phyloP scores from a whole-genome alignment of 176 grass and related monocot genomes.

The Hsuehochloa calcarea region DNA sequence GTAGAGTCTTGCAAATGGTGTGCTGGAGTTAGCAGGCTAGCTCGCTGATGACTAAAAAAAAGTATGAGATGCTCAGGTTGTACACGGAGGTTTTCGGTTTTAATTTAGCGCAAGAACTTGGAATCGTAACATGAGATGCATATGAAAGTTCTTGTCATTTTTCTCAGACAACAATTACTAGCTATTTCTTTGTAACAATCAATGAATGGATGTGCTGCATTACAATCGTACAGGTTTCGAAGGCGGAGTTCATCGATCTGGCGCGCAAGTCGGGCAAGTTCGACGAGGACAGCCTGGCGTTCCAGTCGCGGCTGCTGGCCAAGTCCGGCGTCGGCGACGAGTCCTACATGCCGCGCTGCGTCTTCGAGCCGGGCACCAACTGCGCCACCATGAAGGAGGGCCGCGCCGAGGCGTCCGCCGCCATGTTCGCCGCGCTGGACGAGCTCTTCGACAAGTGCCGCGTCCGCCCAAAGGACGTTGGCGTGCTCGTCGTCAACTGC shows the following conservation, averaged over 20 bases:
- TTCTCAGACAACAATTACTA: not conserved
- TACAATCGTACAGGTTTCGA: slow-evolving; percentile 51
- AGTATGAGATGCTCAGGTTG: not conserved
- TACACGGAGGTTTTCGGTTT: not conserved
- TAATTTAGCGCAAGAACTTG: not conserved
- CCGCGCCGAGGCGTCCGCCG: slow-evolving; percentile 71
- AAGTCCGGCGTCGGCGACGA: slow-evolving; percentile 91
- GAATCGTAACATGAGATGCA: not conserved
- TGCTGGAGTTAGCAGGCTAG: not conserved
- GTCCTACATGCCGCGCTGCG: slow-evolving; percentile 77
- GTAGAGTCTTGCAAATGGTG: not conserved
- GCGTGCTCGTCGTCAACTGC: slow-evolving; percentile 94
- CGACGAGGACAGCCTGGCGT: slow-evolving; percentile 87
- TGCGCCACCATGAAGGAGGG: slow-evolving; percentile 98
- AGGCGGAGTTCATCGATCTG: slow-evolving; percentile 76
- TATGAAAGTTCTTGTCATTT: not conserved
- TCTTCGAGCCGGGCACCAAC: slow-evolving; percentile 67
- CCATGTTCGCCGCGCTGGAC: slow-evolving; percentile 87
- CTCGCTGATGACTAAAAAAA: too few species aligned
- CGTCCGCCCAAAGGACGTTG: slow-evolving; percentile 88
- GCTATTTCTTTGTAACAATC: not conserved
- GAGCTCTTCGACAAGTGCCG: slow-evolving; percentile 99
- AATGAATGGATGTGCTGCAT: not conserved
- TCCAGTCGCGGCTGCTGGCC: slow-evolving; percentile 81
- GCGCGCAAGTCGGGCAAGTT: slow-evolving; percentile 91